Evolutionary conservation across 495 filamentous ascomycete genomes (phyloP).

Genomic region (Tuber aestivum): DNA sequence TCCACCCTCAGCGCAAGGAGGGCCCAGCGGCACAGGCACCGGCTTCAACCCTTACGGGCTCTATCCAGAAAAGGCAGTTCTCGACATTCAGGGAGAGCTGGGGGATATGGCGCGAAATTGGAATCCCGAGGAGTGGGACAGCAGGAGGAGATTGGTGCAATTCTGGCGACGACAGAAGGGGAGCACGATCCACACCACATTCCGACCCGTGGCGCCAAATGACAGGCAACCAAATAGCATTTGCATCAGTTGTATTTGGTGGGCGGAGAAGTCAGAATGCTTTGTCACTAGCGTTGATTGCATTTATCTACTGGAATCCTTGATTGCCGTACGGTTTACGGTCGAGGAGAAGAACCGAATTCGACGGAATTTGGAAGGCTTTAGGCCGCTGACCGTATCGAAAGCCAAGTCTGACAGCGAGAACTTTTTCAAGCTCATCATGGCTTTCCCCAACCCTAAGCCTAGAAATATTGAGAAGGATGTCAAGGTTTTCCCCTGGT

Average conservation of each 20-base stretch:
- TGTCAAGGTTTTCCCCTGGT: constrained; percentile 97
- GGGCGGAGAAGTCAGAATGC: constrained; percentile 82
- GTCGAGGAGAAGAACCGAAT: constrained; percentile 98
- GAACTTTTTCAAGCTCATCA: constrained; percentile 97
- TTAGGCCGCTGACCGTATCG: constrained; percentile 80
- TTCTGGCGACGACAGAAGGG: constrained; percentile 76
- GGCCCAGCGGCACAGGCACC: constrained; percentile 44
- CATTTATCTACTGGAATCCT: constrained; percentile 81
- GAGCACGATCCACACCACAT: constrained; percentile 64
- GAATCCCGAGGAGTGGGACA: constrained; percentile 69
- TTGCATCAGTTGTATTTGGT: constrained; percentile 86
- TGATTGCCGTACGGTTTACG: constrained; percentile 75
- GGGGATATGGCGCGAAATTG: constrained; percentile 72
- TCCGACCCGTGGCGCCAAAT: constrained; percentile 62
- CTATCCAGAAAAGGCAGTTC: constrained; percentile 76
- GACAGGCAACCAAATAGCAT: constrained; percentile 69
- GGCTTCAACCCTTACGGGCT: constrained; percentile 74
- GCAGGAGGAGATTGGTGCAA: constrained; percentile 72
- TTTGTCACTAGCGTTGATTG: constrained; percentile 96
- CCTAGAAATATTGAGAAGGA: constrained; percentile 98
- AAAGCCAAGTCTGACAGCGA: constrained; percentile 87
- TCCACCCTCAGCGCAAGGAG: constrained; percentile 40
- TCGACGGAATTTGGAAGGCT: constrained; percentile 86
- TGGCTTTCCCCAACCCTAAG: constrained; percentile 93
- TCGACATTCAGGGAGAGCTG: constrained; percentile 81